These are phyloP conservation scores for Pestalotiopsis sp. DNA, from an alignment of 2,329 filamentous ascomycete species.

Conservation along the genomic window DNA sequence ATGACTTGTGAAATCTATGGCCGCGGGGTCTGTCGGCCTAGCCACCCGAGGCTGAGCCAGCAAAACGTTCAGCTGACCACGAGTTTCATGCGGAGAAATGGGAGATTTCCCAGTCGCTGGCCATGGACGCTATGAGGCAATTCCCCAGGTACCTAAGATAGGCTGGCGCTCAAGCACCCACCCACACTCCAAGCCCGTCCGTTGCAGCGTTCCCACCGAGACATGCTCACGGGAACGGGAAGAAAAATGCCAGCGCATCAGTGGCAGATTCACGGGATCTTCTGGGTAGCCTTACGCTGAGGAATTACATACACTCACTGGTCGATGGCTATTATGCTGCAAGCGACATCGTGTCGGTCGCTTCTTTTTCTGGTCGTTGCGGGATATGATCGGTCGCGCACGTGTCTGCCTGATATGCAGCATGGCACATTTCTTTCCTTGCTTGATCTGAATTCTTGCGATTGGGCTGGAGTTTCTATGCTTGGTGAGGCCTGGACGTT, in stretches of 20 bases:
- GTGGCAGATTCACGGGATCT: conserved; percentile 7
- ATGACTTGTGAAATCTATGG: neutral
- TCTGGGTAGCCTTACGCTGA: neutral
- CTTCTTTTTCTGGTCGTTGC: neutral
- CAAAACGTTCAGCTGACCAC: conserved; percentile 29
- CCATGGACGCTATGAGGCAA: conserved; percentile 17
- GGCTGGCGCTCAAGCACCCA: neutral
- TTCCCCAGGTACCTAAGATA: conserved; percentile 1
- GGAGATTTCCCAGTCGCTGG: neutral
- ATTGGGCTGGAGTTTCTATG: neutral
- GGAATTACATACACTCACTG: neutral
- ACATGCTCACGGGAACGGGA: conserved; percentile 16
- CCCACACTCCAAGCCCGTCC: neutral
- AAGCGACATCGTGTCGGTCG: conserved; percentile 3
- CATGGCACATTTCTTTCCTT: neutral
- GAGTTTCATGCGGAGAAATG: conserved; percentile 23
- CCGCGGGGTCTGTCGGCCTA: conserved; percentile 5
- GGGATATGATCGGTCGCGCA: neutral
- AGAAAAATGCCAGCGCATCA: conserved; percentile 15
- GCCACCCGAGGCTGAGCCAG: conserved; percentile 15
- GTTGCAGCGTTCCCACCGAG: conserved; percentile 1
- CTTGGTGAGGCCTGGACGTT: neutral
- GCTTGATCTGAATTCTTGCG: neutral
- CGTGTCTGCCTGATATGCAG: neutral
- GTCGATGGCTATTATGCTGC: neutral